A percentile compares a stretch with the other conserved stretches of the same genome.
Evolutionary conservation across 495 filamentous ascomycete genomes (phyloP).

Genomic region (Penicillium herquei): DNA sequence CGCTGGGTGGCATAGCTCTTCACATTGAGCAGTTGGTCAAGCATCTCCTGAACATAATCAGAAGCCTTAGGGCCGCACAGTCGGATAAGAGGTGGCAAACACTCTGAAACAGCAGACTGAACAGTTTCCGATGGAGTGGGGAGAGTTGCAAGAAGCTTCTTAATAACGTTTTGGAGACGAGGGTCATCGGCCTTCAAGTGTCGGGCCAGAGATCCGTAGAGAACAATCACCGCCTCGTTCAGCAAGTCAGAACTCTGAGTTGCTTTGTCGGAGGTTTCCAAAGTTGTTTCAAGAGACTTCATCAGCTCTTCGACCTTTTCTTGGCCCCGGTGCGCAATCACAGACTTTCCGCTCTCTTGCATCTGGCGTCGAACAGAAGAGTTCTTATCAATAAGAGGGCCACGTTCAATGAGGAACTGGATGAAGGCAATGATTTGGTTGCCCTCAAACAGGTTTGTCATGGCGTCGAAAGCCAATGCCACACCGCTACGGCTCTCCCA

Average conservation of each 20-base stretch:
- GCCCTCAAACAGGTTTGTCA: conserved; percentile 66
- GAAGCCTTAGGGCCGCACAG: conserved; percentile 71
- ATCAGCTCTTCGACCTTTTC: conserved; percentile 84
- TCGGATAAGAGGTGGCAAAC: conserved; percentile 83
- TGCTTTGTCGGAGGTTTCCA: conserved; percentile 77
- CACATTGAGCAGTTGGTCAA: conserved; percentile 74
- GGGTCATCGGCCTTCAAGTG: conserved; percentile 81
- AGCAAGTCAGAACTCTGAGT: conserved; percentile 78
- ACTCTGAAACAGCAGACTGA: conserved; percentile 92
- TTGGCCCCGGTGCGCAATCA: conserved; percentile 77
- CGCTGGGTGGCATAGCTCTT: conserved; percentile 89
- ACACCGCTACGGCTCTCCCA: conserved; percentile 90
- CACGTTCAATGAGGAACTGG: conserved; percentile 77
- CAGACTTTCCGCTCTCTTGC: conserved; percentile 83
- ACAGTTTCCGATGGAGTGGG: conserved; percentile 96
- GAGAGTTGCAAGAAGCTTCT: conserved; percentile 77
- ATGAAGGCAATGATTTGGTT: conserved; percentile 72
- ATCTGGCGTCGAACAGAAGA: conserved; percentile 77
- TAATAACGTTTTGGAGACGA: conserved; percentile 80
- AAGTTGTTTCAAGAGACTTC: conserved; percentile 79
- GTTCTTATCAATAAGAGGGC: conserved; percentile 79
- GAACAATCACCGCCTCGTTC: conserved; percentile 94
- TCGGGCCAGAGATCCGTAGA: conserved; percentile 88
- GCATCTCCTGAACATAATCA: conserved; percentile 74
- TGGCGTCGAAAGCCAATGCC: conserved; percentile 78